Conservation (phyloP, 164 flowering plant species). For the Pachysandra terminalis region DNA sequence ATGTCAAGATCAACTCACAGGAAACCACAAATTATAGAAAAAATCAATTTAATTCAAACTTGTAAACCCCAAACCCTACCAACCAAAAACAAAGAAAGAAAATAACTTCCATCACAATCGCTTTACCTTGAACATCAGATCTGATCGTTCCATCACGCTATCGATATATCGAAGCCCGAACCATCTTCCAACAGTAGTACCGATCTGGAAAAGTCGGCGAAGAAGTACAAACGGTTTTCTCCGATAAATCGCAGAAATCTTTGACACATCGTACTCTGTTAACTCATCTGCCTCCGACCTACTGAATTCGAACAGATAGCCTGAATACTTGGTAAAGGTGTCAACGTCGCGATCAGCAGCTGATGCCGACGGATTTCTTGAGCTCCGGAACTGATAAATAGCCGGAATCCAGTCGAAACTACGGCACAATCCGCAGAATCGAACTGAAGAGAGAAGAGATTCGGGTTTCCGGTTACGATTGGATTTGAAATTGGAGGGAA, state of each 20-base stretch:
- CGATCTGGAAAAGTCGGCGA: conserved; percentile 69
- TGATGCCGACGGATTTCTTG: conserved; percentile 5
- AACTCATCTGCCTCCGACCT: conserved; percentile 52
- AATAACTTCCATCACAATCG: not conserved
- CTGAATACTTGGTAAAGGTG: conserved; percentile 73
- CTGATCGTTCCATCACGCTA: conserved; percentile 44
- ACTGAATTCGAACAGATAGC: conserved; percentile 67
- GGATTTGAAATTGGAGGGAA: conserved; percentile 22
- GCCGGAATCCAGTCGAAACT: conserved; percentile 2
- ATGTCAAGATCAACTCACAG: not conserved
- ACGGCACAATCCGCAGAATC: not conserved
- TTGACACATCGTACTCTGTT: conserved; percentile 43
- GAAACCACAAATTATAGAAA: not conserved
- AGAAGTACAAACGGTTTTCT: conserved; percentile 58
- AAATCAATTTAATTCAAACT: not conserved
- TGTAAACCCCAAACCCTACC: not conserved
- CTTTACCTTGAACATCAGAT: conserved; percentile 73
- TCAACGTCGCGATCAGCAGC: conserved; percentile 38
- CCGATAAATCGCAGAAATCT: conserved; percentile 49
- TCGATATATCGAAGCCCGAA: conserved; percentile 60
- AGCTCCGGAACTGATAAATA: conserved; percentile 4
- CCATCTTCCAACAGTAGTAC: conserved; percentile 69
- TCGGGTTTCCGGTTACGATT: not conserved
- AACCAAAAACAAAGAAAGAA: not conserved
- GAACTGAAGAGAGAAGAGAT: not conserved